Base-by-base conservation (phyloP, 192 early-diverging fungal genomes). In the Linnemannia hyalina region DNA sequence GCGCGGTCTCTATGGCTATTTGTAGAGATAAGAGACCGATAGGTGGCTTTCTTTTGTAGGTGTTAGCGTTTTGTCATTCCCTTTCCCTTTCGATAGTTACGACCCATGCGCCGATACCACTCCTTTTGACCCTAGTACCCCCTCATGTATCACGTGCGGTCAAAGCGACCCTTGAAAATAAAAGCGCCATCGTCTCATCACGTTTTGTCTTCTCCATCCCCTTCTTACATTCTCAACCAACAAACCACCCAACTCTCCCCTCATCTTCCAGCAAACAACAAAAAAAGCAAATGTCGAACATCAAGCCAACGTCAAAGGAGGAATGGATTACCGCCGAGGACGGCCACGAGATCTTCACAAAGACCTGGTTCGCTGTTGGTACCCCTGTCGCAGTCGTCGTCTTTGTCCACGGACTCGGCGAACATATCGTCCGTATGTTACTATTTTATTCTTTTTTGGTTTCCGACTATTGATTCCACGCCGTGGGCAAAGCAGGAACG, bases 351-450 rank as follows among this genome's bases (percentile, higher is more conserved):
- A 68, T 92, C 63, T 92, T 87, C 44, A 91, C 91, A 38, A 89
- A 89, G 78, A 90, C 88, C 20, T 92, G 90, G 90, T 90, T 81
- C 73, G 44, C 77, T 35, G 75, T 75, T 46, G 82, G 73, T 40
- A 68, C 55, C 1, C 72, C 88, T 11, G 74, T 92, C 36, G 92
- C 91, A 1, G 60, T 77, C 6, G 60, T 90, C n/a, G 70, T 90
- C 29, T 76, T 92, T 75, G 76, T 91, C 65, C 91, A 92, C 68
- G 91, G 91, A 57, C 86, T 92, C 65, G 91, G 91, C 35, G 91
- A 92, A 57, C 91, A 92, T 74, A 75, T 79, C 73, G 82, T 63
- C 52, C 89, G 91, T 85, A 85, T 3, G 83, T 83, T 74, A 3
- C 46, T 15, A 46, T 22, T 49, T 49, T 16, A 29, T 41, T 41